These are phyloP conservation scores for Xylaria acuta DNA, from an alignment of 495 filamentous ascomycete species.

Conservation along the genomic window DNA sequence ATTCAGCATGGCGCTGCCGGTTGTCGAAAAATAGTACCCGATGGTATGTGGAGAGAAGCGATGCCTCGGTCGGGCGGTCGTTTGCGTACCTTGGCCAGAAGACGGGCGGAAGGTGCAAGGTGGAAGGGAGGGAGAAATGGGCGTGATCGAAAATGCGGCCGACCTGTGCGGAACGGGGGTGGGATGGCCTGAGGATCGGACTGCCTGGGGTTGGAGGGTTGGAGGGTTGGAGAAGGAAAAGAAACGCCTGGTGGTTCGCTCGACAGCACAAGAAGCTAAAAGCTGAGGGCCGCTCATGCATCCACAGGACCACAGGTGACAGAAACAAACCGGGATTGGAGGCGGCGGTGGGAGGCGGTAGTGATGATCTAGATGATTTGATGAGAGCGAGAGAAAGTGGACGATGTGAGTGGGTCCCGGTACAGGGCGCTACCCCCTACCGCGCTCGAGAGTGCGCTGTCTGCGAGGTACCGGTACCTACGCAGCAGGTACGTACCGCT, in stretches of 20 bases:
- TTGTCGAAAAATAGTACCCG: slow-evolving; percentile 14
- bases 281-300: slow-evolving; percentile 19
- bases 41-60: neutral
- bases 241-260: slow-evolving; percentile 15
- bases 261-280: slow-evolving; percentile 16
- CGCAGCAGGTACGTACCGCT: neutral
- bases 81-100: neutral
- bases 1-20: slow-evolving; percentile 53
- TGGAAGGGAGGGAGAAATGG: slow-evolving; percentile 17
- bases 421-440: neutral
- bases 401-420: slow-evolving; percentile 13
- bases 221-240: neutral
- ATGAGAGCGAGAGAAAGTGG: slow-evolving; percentile 20
- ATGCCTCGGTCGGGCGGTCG: neutral
- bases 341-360: slow-evolving; percentile 20
- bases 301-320: slow-evolving; percentile 20
- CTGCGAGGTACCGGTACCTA: neutral
- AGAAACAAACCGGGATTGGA: slow-evolving; percentile 21
- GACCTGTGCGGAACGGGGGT: slow-evolving; percentile 28
- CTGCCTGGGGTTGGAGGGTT: slow-evolving; percentile 11
- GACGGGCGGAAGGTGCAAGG: neutral
- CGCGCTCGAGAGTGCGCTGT: neutral
- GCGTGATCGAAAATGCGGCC: slow-evolving; percentile 23
- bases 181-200: slow-evolving; percentile 21
- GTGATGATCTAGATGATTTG: slow-evolving; percentile 28